Percentiles rank a stretch among this genome's conserved stretches.
These are phyloP conservation scores for Diaporthe sp. DNA, from an alignment of 2,329 filamentous ascomycete genomes.

Conservation along the genomic window DNA sequence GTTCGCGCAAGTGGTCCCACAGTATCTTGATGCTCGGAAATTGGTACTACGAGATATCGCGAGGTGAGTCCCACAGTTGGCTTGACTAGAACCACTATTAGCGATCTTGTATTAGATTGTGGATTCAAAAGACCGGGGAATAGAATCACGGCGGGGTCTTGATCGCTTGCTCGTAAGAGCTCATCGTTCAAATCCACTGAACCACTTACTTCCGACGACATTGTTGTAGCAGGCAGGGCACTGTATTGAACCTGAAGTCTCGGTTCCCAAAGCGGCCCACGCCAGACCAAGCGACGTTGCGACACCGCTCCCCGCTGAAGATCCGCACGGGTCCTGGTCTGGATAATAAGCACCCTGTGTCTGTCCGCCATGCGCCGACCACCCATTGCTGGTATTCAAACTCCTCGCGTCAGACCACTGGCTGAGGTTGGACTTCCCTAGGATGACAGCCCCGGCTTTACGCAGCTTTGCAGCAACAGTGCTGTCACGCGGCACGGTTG, in stretches of 20 bases:
- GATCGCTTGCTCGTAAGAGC: not conserved
- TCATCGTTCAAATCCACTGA: not conserved
- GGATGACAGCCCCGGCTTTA: conserved; percentile 67
- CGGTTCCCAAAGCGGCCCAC: conserved; percentile 49
- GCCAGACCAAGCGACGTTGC: conserved; percentile 68
- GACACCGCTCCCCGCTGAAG: conserved; percentile 71
- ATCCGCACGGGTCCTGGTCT: conserved; percentile 70
- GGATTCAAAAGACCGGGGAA: too few relatives aligned
- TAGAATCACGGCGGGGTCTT: not conserved
- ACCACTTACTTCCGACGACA: conserved; percentile 26
- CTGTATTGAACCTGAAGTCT: conserved; percentile 29
- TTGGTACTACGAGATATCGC: conserved; percentile 70
- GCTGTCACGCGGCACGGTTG: conserved; percentile 64
- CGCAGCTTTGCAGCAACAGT: conserved; percentile 68
- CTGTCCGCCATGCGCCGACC: conserved; percentile 73
- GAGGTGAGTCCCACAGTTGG: conserved; percentile 73
- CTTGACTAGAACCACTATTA: conserved; percentile 55
- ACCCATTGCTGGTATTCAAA: conserved; percentile 68
- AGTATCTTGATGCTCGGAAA: conserved; percentile 70
- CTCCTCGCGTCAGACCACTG: conserved; percentile 73
- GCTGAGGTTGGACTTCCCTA: conserved; percentile 72
- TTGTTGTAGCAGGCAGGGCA: conserved; percentile 24
- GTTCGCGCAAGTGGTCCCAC: conserved; percentile 57
- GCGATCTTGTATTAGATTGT: not conserved
- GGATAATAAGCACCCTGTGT: conserved; percentile 70